Evolutionary conservation across 1,139 yeast species (phyloP).

Genomic region (Citeromyces hawaiiensis): DNA sequence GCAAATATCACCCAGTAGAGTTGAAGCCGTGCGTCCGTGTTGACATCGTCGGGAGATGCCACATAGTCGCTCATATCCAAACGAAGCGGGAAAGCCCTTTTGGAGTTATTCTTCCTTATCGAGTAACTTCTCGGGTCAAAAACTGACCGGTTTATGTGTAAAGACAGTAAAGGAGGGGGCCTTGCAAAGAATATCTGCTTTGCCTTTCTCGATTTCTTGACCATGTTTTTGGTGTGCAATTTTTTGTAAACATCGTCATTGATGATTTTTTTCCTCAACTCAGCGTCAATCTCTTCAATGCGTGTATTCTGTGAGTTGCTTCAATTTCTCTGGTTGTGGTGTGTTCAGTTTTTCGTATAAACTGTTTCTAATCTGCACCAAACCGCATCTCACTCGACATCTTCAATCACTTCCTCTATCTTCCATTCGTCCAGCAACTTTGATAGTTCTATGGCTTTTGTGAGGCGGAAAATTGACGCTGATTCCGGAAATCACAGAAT

Average conservation of each 20-base stretch:
- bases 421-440: conserved; percentile 61
- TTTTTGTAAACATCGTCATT: conserved; percentile 69
- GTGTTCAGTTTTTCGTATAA: conserved; percentile 25
- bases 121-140: too few species aligned
- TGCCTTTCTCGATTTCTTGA: conserved; percentile 64
- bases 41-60: conserved; percentile 56
- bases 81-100: conserved; percentile 60
- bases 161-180: too few species aligned
- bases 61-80: conserved; percentile 59
- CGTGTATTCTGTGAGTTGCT: conserved; percentile 34
- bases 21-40: conserved; percentile 68
- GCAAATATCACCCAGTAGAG: too few species aligned
- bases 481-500: conserved; percentile 69
- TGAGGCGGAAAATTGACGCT: conserved; percentile 54
- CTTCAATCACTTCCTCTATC: conserved; percentile 75
- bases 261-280: conserved; percentile 51
- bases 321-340: conserved; percentile 20
- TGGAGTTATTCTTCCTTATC: conserved; percentile 62
- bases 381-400: conserved; percentile 89
- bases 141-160: too few species aligned
- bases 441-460: conserved; percentile 31
- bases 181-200: too few species aligned
- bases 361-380: conserved; percentile 44
- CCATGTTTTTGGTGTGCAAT: conserved; percentile 64
- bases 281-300: conserved; percentile 39